Percentiles rank a stretch among this genome's conserved stretches.
These are phyloP conservation scores for Fusarium torreyae DNA, from an alignment of 2,329 filamentous ascomycete species.

Conservation along the genomic window DNA sequence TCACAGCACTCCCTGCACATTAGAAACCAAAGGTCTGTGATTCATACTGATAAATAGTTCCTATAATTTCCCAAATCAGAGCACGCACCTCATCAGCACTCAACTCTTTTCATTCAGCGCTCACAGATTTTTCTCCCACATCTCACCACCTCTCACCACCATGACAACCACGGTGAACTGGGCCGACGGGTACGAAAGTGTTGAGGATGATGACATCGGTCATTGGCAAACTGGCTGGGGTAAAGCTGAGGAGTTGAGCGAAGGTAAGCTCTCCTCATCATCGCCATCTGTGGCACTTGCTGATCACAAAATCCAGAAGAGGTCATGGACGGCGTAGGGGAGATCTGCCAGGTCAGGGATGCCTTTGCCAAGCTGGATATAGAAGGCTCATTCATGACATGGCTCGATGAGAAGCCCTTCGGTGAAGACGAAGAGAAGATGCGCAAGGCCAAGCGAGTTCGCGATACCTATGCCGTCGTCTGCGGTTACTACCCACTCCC, in stretches of 20 bases:
- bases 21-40: no score
- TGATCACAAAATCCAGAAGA: background rate
- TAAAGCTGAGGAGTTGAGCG: no score
- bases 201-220: no score
- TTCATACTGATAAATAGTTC: background rate
- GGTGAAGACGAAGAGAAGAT: background rate
- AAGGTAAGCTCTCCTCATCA: no score
- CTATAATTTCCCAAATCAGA: no score
- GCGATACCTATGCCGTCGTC: background rate
- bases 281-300: background rate
- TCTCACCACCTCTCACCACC: background rate
- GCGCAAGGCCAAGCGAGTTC: background rate
- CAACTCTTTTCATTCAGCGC: fast-evolving
- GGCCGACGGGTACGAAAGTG: no score
- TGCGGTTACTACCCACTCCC: background rate
- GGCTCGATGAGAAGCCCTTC: background rate
- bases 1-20: no score
- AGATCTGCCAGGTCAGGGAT: background rate
- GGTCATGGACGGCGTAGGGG: background rate
- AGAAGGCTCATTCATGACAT: fast-evolving
- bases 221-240: no score
- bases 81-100: background rate
- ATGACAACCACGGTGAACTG: background rate
- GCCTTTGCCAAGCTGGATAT: background rate
- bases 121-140: background rate